phyloP scores from a whole-genome alignment of 192 early-diverging fungal genomes.

The Backusella luteola region DNA sequence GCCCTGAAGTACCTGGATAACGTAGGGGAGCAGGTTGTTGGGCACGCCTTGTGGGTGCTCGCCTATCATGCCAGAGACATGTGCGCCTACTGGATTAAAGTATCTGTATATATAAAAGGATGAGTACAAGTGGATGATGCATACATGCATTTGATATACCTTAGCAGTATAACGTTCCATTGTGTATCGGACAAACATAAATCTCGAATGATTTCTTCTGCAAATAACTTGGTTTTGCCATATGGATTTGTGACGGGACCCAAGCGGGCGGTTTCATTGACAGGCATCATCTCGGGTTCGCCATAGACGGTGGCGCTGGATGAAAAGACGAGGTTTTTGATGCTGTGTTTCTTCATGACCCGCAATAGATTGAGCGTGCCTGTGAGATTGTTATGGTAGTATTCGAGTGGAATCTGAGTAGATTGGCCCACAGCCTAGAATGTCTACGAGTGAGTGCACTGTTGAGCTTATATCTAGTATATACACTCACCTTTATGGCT shows the following conservation, averaged over 20 bases:
- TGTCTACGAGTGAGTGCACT: too few relatives aligned
- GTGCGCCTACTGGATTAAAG: slow-evolving; percentile 95
- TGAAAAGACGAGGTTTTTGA: slow-evolving; percentile 93
- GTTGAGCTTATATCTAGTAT: neutral
- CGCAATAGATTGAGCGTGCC: slow-evolving; percentile 85
- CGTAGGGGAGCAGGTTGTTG: slow-evolving; percentile 89
- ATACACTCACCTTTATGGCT: slow-evolving; percentile 60
- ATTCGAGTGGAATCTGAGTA: slow-evolving; percentile 73
- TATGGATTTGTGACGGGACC: slow-evolving; percentile 88
- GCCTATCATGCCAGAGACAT: slow-evolving; percentile 86
- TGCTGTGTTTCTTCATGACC: slow-evolving; percentile 77
- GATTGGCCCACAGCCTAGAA: slow-evolving; percentile 75
- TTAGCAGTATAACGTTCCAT: slow-evolving; percentile 63
- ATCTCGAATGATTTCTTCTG: slow-evolving; percentile 82
- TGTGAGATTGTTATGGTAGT: slow-evolving; percentile 93
- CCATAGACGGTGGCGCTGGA: slow-evolving; percentile 94
- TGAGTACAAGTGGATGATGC: neutral
- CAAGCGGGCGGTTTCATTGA: slow-evolving; percentile 66
- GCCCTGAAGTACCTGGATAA: slow-evolving; percentile 84
- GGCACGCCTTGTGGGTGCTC: slow-evolving; percentile 86
- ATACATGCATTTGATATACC: slow-evolving; percentile 43
- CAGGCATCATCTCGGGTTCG: slow-evolving; percentile 66
- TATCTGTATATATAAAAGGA: slow-evolving; percentile 50
- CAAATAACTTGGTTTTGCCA: slow-evolving; percentile 94
- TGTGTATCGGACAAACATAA: slow-evolving; percentile 59